Evolutionary conservation across 2,329 filamentous ascomycete genomes (phyloP).

Genomic region (Verticillium longisporum): DNA sequence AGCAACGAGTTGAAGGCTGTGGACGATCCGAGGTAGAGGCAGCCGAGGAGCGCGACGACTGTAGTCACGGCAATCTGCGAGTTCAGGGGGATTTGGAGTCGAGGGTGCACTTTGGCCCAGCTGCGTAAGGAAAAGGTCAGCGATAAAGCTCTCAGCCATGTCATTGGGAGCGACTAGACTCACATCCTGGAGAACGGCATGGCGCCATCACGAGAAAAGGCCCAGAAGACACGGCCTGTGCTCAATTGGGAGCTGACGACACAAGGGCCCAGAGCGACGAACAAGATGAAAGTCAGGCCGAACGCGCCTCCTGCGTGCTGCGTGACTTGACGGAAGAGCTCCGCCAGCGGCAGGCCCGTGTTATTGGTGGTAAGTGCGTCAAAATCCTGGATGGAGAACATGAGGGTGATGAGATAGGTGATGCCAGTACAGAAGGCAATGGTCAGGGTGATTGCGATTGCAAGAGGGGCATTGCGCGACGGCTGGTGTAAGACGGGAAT

Average conservation of each 20-base stretch:
- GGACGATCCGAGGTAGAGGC: conserved; percentile 33
- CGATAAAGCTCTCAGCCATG: too few relatives aligned
- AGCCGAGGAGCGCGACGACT: conserved; percentile 29
- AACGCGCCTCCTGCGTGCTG: conserved; percentile 31
- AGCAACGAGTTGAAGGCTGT: conserved; percentile 37
- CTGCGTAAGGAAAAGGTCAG: neutral
- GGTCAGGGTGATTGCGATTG: conserved; percentile 33
- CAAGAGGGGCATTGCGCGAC: conserved; percentile 29
- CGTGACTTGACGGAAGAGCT: conserved; percentile 38
- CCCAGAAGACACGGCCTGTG: conserved; percentile 28
- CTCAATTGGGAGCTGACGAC: conserved; percentile 26
- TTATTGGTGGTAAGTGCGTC: conserved; percentile 30
- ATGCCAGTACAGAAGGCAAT: conserved; percentile 44
- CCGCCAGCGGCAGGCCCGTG: conserved; percentile 35
- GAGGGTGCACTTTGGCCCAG: conserved; percentile 28
- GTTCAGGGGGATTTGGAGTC: conserved; percentile 27
- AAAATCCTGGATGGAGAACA: conserved; percentile 44
- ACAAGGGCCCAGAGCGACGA: conserved; percentile 34
- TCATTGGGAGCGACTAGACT: conserved; percentile 2
- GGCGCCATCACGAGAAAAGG: conserved; percentile 35
- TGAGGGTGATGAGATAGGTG: conserved; percentile 41
- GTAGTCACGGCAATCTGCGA: conserved; percentile 25
- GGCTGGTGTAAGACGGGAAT: conserved; percentile 12
- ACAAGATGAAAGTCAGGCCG: conserved; percentile 32
- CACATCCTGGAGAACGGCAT: conserved; percentile 25